These are phyloP conservation scores for Brassica balearica DNA, from an alignment of 441 rosid genomes.

Conservation along the genomic window DNA sequence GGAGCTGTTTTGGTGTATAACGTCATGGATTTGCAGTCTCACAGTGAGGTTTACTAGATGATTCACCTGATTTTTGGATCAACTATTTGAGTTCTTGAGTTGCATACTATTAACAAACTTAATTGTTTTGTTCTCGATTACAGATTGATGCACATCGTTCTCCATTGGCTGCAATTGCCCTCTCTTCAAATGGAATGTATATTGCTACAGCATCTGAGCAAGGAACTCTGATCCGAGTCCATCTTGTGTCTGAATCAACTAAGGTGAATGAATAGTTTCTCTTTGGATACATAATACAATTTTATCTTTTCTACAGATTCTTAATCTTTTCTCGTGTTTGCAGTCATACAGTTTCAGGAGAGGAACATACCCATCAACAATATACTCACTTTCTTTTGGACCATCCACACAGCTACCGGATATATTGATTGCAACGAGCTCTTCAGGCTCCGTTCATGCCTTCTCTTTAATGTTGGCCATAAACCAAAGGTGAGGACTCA, in stretches of 20 bases:
- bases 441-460: slow-evolving; percentile 87
- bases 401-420: slow-evolving; percentile 75
- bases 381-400: slow-evolving; percentile 89
- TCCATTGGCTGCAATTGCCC: slow-evolving; percentile 78
- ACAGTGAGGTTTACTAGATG: slow-evolving; percentile 70
- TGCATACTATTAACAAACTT: no score
- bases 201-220: slow-evolving; percentile 87
- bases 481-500: slow-evolving; percentile 65
- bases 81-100: background rate
- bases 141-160: slow-evolving; percentile 78
- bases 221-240: slow-evolving; percentile 85
- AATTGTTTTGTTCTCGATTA: no score
- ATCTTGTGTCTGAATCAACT: slow-evolving; percentile 81
- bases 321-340: slow-evolving; percentile 34
- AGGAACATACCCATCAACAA: slow-evolving; percentile 80
- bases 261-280: slow-evolving; percentile 76
- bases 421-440: slow-evolving; percentile 80
- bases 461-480: slow-evolving; percentile 66
- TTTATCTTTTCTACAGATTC: slow-evolving; percentile 25
- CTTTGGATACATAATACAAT: no score
- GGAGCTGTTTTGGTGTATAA: slow-evolving; percentile 90
- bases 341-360: slow-evolving; percentile 89
- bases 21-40: slow-evolving; percentile 77
- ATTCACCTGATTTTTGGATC: slow-evolving; percentile 5
- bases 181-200: slow-evolving; percentile 80